Conservation (phyloP, 2,329 filamentous ascomycete species). For the Madurella mycetomatis region DNA sequence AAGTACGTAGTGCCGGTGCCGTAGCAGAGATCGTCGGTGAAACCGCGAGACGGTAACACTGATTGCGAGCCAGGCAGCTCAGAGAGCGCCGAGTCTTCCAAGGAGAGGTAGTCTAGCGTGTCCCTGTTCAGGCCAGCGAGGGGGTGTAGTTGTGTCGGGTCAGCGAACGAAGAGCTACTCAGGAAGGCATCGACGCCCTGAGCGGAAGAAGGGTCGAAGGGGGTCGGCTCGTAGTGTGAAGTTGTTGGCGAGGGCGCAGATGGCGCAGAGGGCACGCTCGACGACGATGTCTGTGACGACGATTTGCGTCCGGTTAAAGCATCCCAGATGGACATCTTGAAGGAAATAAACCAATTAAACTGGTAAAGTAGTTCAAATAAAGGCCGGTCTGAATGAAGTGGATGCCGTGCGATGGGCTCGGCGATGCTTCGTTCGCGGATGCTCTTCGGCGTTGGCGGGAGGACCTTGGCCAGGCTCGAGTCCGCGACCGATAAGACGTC, state of each 20-base stretch:
- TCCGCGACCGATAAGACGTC: conserved; percentile 17
- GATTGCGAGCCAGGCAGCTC: conserved; percentile 82
- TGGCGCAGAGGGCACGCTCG: conserved; percentile 43
- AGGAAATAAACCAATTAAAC: conserved; percentile 5
- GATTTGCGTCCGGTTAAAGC: conserved; percentile 58
- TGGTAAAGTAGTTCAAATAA: conserved; percentile 5
- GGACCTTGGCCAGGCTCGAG: conserved; percentile 8
- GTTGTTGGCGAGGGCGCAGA: conserved; percentile 38
- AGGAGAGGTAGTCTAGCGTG: conserved; percentile 86
- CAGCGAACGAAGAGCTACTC: conserved; percentile 68
- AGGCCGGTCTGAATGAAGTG: neutral
- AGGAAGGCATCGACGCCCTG: conserved; percentile 87
- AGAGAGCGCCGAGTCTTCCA: conserved; percentile 87
- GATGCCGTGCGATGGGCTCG: conserved; percentile 7
- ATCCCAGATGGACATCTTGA: conserved; percentile 56
- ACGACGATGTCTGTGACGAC: conserved; percentile 36
- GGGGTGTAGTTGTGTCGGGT: conserved; percentile 85
- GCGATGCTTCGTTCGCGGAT: conserved; percentile 6
- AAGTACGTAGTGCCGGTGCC: conserved; percentile 94
- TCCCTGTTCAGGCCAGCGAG: conserved; percentile 90
- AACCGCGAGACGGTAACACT: conserved; percentile 88
- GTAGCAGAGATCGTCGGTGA: conserved; percentile 97
- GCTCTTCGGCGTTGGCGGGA: conserved; percentile 8
- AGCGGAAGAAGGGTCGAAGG: conserved; percentile 67
- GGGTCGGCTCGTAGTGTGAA: conserved; percentile 39